Evolutionary conservation across 2,329 filamentous ascomycete genomes (phyloP).

Genomic region (Dothideomycetes sp.): DNA sequence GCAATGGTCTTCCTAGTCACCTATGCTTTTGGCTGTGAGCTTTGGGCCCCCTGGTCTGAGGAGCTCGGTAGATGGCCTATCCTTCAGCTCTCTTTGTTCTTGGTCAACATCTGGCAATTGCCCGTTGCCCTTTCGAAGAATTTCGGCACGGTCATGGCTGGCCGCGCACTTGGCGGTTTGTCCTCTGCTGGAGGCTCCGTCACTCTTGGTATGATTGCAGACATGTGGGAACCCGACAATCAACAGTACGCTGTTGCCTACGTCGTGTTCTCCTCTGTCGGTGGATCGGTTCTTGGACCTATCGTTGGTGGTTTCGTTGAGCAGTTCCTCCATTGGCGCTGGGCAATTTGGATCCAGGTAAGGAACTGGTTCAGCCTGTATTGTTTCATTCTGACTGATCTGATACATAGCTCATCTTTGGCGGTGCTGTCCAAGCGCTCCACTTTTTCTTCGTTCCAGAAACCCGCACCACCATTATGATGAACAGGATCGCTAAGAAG

Average conservation of each 20-base stretch:
- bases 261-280: slow-evolving; percentile 37
- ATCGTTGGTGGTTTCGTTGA: slow-evolving; percentile 26
- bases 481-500: slow-evolving; percentile 69
- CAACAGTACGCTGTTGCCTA: slow-evolving; percentile 54
- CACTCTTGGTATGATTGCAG: slow-evolving; percentile 55
- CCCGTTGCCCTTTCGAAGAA: slow-evolving; percentile 35
- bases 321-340: slow-evolving; percentile 52
- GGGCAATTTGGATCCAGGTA: slow-evolving; percentile 72
- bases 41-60: slow-evolving; percentile 45
- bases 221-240: slow-evolving; percentile 49
- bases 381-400: too few relatives aligned
- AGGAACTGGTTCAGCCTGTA: too few relatives aligned
- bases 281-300: slow-evolving; percentile 25
- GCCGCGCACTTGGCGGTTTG: slow-evolving; percentile 42
- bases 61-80: slow-evolving; percentile 43
- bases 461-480: slow-evolving; percentile 66
- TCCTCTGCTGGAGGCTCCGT: slow-evolving; percentile 55
- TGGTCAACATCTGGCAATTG: slow-evolving; percentile 46
- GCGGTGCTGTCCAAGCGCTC: slow-evolving; percentile 56
- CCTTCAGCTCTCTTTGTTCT: slow-evolving; percentile 38
- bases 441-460: slow-evolving; percentile 58
- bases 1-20: slow-evolving; percentile 40
- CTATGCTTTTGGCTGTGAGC: slow-evolving; percentile 40
- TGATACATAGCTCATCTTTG: slow-evolving; percentile 60
- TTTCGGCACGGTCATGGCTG: slow-evolving; percentile 35